Evolutionary conservation across 306 rosid genomes (phyloP).

Genomic region (Neltuma alba): DNA sequence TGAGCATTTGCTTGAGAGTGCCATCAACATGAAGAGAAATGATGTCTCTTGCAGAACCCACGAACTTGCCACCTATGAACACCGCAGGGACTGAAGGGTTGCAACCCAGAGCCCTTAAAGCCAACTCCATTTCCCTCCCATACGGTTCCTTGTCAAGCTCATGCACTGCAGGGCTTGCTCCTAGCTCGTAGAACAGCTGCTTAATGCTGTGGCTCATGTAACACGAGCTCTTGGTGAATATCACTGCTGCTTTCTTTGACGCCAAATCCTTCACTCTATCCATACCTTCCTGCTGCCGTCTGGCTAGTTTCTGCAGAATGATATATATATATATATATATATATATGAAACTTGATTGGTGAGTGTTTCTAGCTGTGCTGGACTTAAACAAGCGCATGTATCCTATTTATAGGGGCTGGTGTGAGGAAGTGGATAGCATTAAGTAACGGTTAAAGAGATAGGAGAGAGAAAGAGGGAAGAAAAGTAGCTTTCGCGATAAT

Average conservation of each 20-base stretch:
- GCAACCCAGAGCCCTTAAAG: constrained; percentile 77
- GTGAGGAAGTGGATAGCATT: constrained; percentile 46
- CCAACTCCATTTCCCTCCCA: constrained; percentile 91
- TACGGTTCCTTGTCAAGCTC: constrained; percentile 76
- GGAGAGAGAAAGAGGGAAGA: constrained; percentile 39
- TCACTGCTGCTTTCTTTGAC: constrained; percentile 93
- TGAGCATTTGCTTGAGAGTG: constrained; percentile 87
- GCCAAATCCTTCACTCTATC: constrained; percentile 85
- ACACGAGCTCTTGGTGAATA: constrained; percentile 94
- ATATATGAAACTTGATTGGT: neutral
- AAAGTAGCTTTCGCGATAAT: constrained; percentile 68
- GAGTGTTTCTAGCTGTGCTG: constrained; percentile 36
- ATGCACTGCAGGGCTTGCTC: constrained; percentile 93
- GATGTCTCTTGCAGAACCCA: constrained; percentile 89
- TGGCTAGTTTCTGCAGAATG: neutral
- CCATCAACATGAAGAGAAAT: constrained; percentile 96
- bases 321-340: neutral
- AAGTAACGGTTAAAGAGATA: constrained; percentile 50
- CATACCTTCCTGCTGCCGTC: constrained; percentile 38
- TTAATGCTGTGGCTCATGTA: constrained; percentile 94
- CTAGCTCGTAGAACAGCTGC: constrained; percentile 87
- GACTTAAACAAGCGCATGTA: constrained; percentile 47
- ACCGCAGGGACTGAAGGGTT: constrained; percentile 95
- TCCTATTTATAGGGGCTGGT: constrained; percentile 71
- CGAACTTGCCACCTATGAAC: constrained; percentile 85